Percentiles rank a stretch among this genome's conserved stretches.
Evolutionary conservation across 768 basidiomycete genomes (phyloP).

Genomic region (Lanmaoa rubissima): DNA sequence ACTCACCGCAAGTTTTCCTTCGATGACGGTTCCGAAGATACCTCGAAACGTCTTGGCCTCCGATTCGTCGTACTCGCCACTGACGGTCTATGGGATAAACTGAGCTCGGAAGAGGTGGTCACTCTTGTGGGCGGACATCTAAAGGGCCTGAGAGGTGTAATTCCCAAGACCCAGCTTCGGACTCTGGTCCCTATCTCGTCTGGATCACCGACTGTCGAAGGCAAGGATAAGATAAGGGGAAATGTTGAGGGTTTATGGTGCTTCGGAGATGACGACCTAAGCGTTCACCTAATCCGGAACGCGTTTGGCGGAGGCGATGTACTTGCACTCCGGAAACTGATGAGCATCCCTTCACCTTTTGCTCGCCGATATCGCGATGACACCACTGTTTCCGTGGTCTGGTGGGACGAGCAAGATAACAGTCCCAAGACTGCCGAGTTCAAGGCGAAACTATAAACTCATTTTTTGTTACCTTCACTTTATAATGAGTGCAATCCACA

Average conservation of each 20-base stretch:
- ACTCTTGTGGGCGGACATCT: slow-evolving; percentile 83
- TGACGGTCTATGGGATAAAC: slow-evolving; percentile 76
- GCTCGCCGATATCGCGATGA: slow-evolving; percentile 82
- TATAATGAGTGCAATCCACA: not conserved
- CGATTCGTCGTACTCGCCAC: slow-evolving; percentile 90
- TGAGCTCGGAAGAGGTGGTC: slow-evolving; percentile 83
- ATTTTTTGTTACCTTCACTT: not conserved
- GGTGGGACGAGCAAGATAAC: slow-evolving; percentile 70
- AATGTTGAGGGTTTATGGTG: slow-evolving; percentile 57
- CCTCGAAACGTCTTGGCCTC: slow-evolving; percentile 26
- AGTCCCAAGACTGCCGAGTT: slow-evolving; percentile 36
- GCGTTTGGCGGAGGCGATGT: slow-evolving; percentile 87
- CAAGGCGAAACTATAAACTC: slow-evolving; percentile 50
- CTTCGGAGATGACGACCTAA: slow-evolving; percentile 76
- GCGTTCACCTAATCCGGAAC: slow-evolving; percentile 84
- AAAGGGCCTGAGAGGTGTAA: slow-evolving; percentile 60
- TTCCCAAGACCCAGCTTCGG: slow-evolving; percentile 59
- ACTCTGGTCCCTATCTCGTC: slow-evolving; percentile 51
- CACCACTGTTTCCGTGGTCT: slow-evolving; percentile 79
- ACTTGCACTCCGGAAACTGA: slow-evolving; percentile 48
- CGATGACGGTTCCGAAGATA: slow-evolving; percentile 26
- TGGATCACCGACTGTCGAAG: slow-evolving; percentile 58
- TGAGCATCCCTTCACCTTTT: slow-evolving; percentile 83
- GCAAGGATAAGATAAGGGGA: slow-evolving; percentile 48
- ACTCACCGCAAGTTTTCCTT: slow-evolving; percentile 71